Evolutionary conservation across 2,329 filamentous ascomycete species (phyloP).

Genomic region (Periglandula ipomoeae): DNA sequence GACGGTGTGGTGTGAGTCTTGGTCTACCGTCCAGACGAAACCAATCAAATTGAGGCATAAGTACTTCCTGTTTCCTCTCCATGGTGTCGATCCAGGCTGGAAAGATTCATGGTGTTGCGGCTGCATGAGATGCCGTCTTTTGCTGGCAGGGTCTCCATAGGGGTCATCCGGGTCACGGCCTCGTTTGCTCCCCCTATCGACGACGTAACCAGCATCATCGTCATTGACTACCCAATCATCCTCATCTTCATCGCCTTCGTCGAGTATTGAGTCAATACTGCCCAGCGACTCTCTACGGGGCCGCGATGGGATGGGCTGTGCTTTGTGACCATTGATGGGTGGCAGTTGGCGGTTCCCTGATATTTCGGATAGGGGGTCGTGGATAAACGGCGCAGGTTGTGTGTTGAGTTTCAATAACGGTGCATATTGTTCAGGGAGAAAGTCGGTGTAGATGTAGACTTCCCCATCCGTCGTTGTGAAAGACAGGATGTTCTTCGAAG

Average conservation of each 20-base stretch:
- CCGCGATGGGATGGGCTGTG: conserved; percentile 36
- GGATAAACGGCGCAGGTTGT: conserved; percentile 78
- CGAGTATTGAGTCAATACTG: conserved; percentile 76
- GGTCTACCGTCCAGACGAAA: conserved; percentile 94
- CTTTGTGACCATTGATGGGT: conserved; percentile 41
- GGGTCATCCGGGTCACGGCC: conserved; percentile 44
- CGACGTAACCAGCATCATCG: conserved; percentile 81
- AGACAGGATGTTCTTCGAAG: conserved; percentile 75
- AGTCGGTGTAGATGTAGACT: conserved; percentile 77
- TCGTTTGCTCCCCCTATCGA: conserved; percentile 42
- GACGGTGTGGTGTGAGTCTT: conserved; percentile 86
- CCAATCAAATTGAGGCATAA: conserved; percentile 88
- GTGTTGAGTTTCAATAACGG: conserved; percentile 45
- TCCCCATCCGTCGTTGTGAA: conserved; percentile 92
- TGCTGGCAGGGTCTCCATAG: conserved; percentile 32
- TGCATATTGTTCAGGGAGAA: conserved; percentile 49
- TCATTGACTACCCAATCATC: conserved; percentile 92
- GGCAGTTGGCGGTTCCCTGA: conserved; percentile 54
- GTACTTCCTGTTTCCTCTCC: conserved; percentile 90
- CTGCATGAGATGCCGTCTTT: conserved; percentile 39
- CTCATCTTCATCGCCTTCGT: conserved; percentile 41
- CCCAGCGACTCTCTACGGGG: conserved; percentile 57
- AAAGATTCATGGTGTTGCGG: conserved; percentile 75
- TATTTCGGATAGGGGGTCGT: conserved; percentile 65
- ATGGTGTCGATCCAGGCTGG: conserved; percentile 90